These are phyloP conservation scores for Pelargonium myrrhifolium DNA, from an alignment of 441 rosid genomes.

Conservation along the genomic window DNA sequence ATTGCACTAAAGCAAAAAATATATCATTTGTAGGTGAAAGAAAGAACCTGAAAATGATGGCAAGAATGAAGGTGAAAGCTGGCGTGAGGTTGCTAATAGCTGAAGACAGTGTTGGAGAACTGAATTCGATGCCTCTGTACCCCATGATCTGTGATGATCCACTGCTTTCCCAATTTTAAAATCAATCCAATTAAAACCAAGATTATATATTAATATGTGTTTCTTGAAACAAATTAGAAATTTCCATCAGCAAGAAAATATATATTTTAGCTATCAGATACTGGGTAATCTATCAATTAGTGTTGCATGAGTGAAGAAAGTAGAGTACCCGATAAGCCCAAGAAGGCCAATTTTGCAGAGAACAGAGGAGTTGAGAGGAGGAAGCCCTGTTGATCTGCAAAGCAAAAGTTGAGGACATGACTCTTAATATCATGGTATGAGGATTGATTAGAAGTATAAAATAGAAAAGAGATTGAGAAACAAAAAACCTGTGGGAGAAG, in stretches of 20 bases:
- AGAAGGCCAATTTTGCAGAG: slow-evolving; percentile 20
- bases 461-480: too few relatives aligned
- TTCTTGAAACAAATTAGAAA: too few relatives aligned
- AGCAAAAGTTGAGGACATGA: neutral
- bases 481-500: slow-evolving; percentile 7
- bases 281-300: neutral
- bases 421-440: too few relatives aligned
- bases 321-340: slow-evolving; percentile 17
- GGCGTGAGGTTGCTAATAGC: slow-evolving; percentile 26
- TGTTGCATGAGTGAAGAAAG: neutral
- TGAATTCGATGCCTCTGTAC: slow-evolving; percentile 19
- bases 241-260: too few relatives aligned
- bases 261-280: too few relatives aligned
- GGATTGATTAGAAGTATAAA: too few relatives aligned
- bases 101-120: slow-evolving; percentile 26
- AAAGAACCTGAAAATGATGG: slow-evolving; percentile 21
- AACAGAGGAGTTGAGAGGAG: slow-evolving; percentile 18
- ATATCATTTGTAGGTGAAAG: too few relatives aligned
- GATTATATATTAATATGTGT: too few relatives aligned
- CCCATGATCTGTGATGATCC: slow-evolving; percentile 21
- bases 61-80: slow-evolving; percentile 23
- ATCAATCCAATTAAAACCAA: neutral
- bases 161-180: slow-evolving; percentile 9
- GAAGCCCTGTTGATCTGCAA: slow-evolving; percentile 20
- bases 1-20: too few relatives aligned